These are phyloP conservation scores for Naegleria fowleri DNA, from an alignment of 208 protist species.

Conservation along the genomic window DNA sequence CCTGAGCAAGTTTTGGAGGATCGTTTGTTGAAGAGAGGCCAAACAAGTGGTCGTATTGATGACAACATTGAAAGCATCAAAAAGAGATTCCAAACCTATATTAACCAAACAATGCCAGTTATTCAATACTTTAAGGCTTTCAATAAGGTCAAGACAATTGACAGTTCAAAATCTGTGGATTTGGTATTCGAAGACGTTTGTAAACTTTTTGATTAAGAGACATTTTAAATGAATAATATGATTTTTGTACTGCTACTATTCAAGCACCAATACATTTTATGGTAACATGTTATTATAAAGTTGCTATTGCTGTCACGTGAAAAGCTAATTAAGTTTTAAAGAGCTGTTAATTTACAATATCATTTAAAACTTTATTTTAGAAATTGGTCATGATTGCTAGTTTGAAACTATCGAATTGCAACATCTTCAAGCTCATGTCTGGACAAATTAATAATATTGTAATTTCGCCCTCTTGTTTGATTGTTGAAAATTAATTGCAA, in stretches of 20 bases:
- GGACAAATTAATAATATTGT: too few species aligned
- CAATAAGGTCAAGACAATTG: conserved; percentile 21
- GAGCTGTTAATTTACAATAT: too few species aligned
- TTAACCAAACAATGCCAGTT: conserved; percentile 32
- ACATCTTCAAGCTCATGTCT: neutral
- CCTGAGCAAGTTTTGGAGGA: conserved; percentile 21
- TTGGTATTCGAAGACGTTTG: neutral
- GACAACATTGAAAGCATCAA: conserved; percentile 30
- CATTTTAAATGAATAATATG: neutral
- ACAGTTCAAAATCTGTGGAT: conserved; percentile 15
- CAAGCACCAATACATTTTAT: neutral
- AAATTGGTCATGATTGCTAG: too few species aligned
- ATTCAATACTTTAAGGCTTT: conserved; percentile 28
- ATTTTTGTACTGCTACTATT: neutral
- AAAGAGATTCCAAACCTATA: conserved; percentile 29
- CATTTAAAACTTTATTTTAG: too few species aligned
- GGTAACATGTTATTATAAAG: too few species aligned
- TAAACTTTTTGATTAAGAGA: neutral
- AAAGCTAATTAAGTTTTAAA: too few species aligned
- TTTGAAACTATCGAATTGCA: neutral
- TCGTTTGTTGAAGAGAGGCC: conserved; percentile 26
- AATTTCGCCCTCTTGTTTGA: neutral
- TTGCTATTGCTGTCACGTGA: too few species aligned
- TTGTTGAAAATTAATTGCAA: neutral
- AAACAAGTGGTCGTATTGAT: conserved; percentile 25